phyloP scores from a whole-genome alignment of 2,329 filamentous ascomycete genomes.

The Fusarium coicis region DNA sequence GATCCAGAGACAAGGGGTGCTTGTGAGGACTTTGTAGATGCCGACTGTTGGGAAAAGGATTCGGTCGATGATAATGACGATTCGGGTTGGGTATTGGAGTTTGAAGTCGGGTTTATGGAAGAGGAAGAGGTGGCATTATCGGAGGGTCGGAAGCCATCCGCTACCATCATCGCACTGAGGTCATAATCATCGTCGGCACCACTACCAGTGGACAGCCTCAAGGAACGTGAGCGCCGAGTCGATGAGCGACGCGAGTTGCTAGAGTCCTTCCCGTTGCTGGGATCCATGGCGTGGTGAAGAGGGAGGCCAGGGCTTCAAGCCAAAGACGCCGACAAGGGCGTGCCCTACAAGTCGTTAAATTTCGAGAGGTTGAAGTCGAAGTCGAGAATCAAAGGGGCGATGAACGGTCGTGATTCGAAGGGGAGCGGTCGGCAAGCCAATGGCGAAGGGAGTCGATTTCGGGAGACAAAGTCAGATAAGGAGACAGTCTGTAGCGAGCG shows the following conservation, averaged over 20 bases:
- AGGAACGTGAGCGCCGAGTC: conserved; percentile 55
- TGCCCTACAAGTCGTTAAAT: conserved; percentile 35
- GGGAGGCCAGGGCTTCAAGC: conserved; percentile 38
- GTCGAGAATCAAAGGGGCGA: conserved; percentile 29
- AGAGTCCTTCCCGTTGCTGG: conserved; percentile 51
- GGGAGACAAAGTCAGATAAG: not conserved
- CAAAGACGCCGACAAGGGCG: conserved; percentile 42
- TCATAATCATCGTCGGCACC: conserved; percentile 59
- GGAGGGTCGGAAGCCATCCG: conserved; percentile 63
- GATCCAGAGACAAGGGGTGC: conserved; percentile 19
- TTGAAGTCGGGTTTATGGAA: conserved; percentile 27
- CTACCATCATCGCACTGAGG: conserved; percentile 61
- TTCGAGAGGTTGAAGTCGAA: conserved; percentile 27
- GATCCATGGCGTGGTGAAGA: conserved; percentile 53
- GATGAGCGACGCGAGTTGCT: conserved; percentile 57
- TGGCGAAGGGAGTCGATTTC: conserved; percentile 18
- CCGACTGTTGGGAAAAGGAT: conserved; percentile 24
- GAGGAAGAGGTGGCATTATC: conserved; percentile 23
- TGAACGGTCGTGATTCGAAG: conserved; percentile 12
- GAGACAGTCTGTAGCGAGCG: conserved; percentile 15
- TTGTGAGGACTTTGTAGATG: conserved; percentile 20
- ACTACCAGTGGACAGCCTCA: conserved; percentile 49
- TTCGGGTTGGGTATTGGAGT: conserved; percentile 34
- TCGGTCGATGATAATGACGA: conserved; percentile 9
- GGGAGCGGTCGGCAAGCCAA: conserved; percentile 21